phyloP scores from a whole-genome alignment of 2,329 filamentous ascomycete species.

The Aspergillus vadensis region DNA sequence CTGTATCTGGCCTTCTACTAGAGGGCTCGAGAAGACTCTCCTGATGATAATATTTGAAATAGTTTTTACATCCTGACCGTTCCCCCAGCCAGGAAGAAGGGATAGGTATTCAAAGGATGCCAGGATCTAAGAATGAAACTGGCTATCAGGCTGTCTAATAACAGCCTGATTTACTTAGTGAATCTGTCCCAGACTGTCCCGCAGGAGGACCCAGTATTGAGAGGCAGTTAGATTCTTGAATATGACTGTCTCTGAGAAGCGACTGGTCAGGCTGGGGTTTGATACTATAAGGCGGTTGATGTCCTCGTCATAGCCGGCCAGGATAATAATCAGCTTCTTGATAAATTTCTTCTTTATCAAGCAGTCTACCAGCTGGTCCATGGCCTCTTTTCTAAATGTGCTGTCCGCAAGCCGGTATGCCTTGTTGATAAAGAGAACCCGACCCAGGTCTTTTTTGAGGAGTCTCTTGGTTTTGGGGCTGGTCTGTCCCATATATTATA shows the following conservation, averaged over 20 bases:
- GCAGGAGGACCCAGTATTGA: conserved; percentile 52
- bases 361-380: conserved; percentile 55
- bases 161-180: conserved; percentile 5
- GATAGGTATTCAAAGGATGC: conserved; percentile 47
- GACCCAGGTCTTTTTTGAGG: conserved; percentile 64
- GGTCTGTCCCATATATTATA: conserved; percentile 69
- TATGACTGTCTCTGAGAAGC: conserved; percentile 64
- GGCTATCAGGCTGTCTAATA: conserved; percentile 26
- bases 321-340: conserved; percentile 64
- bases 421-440: conserved; percentile 71
- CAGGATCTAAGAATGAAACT: conserved; percentile 19
- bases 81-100: conserved; percentile 59
- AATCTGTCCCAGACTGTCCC: conserved; percentile 34
- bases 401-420: conserved; percentile 66
- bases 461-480: conserved; percentile 65
- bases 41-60: conserved; percentile 51
- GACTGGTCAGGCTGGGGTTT: conserved; percentile 65
- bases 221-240: conserved; percentile 53
- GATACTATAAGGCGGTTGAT: conserved; percentile 64
- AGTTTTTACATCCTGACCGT: conserved; percentile 62
- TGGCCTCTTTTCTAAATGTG: conserved; percentile 58
- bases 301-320: conserved; percentile 68
- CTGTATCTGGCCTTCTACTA: too few species aligned
- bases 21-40: too few species aligned
- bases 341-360: conserved; percentile 60